These are phyloP conservation scores for Haplosporangium sp. DNA, from an alignment of 371 early-diverging fungal genomes.

Conservation along the genomic window DNA sequence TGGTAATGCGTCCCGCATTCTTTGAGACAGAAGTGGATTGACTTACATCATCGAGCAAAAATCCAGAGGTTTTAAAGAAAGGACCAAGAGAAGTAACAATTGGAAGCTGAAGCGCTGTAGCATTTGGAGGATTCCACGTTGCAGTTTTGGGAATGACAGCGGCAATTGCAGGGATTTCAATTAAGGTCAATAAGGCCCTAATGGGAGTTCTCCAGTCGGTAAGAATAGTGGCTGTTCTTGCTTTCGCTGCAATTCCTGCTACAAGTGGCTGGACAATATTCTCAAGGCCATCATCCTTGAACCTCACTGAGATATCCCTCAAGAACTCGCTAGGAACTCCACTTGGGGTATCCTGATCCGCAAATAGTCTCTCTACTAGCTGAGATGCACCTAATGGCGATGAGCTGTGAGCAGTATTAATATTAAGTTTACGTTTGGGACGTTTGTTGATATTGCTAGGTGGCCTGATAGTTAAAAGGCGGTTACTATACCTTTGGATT, in stretches of 20 bases:
- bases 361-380: slow-evolving; percentile 60
- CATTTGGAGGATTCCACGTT: slow-evolving; percentile 72
- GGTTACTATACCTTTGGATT: slow-evolving; percentile 61
- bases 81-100: slow-evolving; percentile 80
- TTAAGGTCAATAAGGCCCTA: slow-evolving; percentile 59
- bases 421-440: neutral
- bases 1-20: no score
- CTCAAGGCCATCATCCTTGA: slow-evolving; percentile 73
- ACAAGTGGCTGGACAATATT: slow-evolving; percentile 68
- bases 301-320: slow-evolving; percentile 62
- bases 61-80: slow-evolving; percentile 73
- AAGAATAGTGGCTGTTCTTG: slow-evolving; percentile 62
- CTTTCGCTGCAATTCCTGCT: slow-evolving; percentile 57
- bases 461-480: neutral
- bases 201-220: slow-evolving; percentile 69
- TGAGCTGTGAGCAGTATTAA: slow-evolving; percentile 10
- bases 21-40: no score
- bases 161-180: slow-evolving; percentile 68
- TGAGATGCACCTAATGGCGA: slow-evolving; percentile 59
- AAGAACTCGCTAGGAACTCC: slow-evolving; percentile 68
- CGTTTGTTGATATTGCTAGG: neutral
- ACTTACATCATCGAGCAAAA: slow-evolving; percentile 66
- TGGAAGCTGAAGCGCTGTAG: slow-evolving; percentile 72
- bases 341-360: slow-evolving; percentile 60
- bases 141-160: slow-evolving; percentile 63